phyloP scores from a whole-genome alignment of 2,329 filamentous ascomycete genomes.

The Periglandula ipomoeae region DNA sequence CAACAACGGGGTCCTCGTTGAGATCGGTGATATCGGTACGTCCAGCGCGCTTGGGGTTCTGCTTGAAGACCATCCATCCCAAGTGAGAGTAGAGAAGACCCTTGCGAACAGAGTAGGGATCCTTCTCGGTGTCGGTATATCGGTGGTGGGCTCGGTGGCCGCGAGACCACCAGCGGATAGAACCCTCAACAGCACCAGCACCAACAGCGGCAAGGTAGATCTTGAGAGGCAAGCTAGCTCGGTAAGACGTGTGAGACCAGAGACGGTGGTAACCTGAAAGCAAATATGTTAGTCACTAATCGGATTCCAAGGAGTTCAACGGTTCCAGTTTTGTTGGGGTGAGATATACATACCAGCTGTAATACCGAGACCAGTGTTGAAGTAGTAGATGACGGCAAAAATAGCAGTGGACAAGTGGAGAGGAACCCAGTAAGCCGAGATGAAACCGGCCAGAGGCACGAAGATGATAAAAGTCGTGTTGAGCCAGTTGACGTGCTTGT shows the following conservation, averaged over 20 bases:
- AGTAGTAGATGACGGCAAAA: conserved; percentile 72
- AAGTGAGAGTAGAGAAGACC: conserved; percentile 70
- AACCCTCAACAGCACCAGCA: conserved; percentile 76
- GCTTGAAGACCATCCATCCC: conserved; percentile 90
- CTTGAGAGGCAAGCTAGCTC: conserved; percentile 64
- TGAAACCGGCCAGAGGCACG: conserved; percentile 63
- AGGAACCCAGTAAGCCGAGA: conserved; percentile 72
- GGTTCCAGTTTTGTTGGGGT: not conserved
- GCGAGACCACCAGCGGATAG: conserved; percentile 81
- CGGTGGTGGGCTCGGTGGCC: conserved; percentile 83
- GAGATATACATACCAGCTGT: conserved; percentile 54
- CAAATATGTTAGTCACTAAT: not conserved
- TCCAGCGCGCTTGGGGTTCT: conserved; percentile 82
- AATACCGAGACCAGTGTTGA: conserved; percentile 73
- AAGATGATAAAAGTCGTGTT: conserved; percentile 75
- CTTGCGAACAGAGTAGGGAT: conserved; percentile 86
- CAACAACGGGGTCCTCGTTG: conserved; percentile 75
- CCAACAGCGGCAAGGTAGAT: conserved; percentile 76
- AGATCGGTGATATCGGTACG: conserved; percentile 82
- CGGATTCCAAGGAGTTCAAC: not conserved
- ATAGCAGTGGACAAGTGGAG: conserved; percentile 61
- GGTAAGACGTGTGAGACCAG: conserved; percentile 81
- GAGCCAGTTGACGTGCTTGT: conserved; percentile 90
- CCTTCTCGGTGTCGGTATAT: conserved; percentile 88
- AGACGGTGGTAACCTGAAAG: conserved; percentile 51